Base-by-base conservation (phyloP, 2,329 filamentous ascomycete species). In the Rhytidhysteron rufulum region DNA sequence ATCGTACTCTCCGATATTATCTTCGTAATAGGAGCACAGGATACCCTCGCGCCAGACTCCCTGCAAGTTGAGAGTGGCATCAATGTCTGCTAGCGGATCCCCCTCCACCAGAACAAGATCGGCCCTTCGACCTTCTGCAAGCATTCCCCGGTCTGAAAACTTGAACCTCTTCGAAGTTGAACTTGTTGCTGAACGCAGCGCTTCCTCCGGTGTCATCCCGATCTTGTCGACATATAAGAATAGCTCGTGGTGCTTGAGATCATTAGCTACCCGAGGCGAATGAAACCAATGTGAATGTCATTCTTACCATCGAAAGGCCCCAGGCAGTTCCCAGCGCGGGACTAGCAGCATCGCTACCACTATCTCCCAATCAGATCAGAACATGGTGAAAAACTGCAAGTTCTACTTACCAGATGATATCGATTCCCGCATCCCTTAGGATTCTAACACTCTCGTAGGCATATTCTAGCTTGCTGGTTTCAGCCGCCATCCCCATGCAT, bases 21-120 rank as follows among this genome's bases (percentile, higher is more conserved):
- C 40, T 19, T 44, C 43, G 49, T 64, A 57, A 8, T 44, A 44
- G 38, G 47, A 53, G 18, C 57, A 60, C n/a, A 57, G 18, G 4
- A 40, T 50, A 1, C 69, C 68, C 21, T 64, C 58, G n/a, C 66
- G 56, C 69, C 69, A 72, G 1, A 72, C 68, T 1, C 62, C 67
- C n/a, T 63, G 56, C 17, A 72, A 52, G 39, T 70, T 62, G 39
- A 71, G 43, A 3, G 64, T 69, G 31, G 55, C 50, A 41, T 65
- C 60, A 38, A 72, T 71, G 31, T 69, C 54, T 24, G 60, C 54
- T 35, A 69, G 38, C 15, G 67, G 66, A 49, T 73, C 67, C 0
- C 70, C 69, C 42, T 71, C 64, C 0, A 73, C 66, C 9, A 72
- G 54, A 21, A 71, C 31, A 29, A 73, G 39, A 55, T 72, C 70